A percentile compares a stretch with the other conserved stretches of the same genome.
These are phyloP conservation scores for Solanum chacoense DNA, from an alignment of 305 asterid genomes.

Conservation along the genomic window DNA sequence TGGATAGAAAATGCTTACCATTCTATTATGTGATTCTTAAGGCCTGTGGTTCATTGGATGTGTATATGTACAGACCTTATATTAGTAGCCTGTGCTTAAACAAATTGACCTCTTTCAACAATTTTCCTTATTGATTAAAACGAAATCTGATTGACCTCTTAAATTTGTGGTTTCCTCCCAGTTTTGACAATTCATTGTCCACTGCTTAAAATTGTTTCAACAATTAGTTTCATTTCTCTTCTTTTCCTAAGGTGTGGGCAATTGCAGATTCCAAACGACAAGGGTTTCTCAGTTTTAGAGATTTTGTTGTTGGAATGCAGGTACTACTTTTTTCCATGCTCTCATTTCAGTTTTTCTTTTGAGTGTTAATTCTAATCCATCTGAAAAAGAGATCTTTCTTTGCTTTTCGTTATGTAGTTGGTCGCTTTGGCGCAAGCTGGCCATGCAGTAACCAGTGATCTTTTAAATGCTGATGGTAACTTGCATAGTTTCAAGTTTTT, in stretches of 20 bases:
- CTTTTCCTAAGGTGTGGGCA: constrained; percentile 58
- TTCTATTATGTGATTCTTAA: background rate
- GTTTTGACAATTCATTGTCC: background rate
- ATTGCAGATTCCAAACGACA: constrained; percentile 69
- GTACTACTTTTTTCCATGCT: constrained; percentile 15
- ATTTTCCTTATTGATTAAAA: background rate
- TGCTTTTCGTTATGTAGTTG: constrained; percentile 25
- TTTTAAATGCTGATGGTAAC: constrained; percentile 38
- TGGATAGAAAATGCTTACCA: background rate
- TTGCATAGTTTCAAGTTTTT: background rate
- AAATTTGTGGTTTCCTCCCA: background rate
- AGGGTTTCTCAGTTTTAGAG: constrained; percentile 68
- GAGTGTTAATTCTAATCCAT: background rate
- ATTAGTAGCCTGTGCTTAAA: background rate
- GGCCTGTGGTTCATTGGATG: background rate
- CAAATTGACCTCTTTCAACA: background rate
- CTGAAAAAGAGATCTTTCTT: constrained; percentile 13
- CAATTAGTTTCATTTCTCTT: background rate
- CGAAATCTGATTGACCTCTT: background rate
- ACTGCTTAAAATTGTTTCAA: background rate
- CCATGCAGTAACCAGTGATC: constrained; percentile 31
- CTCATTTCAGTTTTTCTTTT: background rate
- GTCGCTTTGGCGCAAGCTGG: constrained; percentile 71
- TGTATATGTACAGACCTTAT: background rate
- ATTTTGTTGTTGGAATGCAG: constrained; percentile 65